Conservation (phyloP, 495 filamentous ascomycete genomes). For the Penicillium herquei region DNA sequence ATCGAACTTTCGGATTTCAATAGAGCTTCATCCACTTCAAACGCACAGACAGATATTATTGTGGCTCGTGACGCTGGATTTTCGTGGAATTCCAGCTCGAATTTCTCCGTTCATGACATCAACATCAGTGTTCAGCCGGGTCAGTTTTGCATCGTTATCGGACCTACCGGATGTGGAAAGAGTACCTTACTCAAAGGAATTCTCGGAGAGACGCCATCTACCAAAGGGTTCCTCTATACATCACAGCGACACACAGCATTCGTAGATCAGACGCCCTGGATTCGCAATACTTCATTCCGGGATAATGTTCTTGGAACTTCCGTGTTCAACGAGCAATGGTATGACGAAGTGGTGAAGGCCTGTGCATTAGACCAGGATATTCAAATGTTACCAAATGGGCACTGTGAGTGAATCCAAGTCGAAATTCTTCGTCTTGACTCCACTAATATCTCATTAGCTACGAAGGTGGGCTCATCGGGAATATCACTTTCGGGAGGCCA, state of each 20-base stretch:
- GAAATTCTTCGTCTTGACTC: neutral
- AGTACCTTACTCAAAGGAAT: constrained; percentile 49
- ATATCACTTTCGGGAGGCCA: constrained; percentile 39
- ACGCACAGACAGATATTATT: neutral
- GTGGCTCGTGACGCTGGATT: constrained; percentile 1
- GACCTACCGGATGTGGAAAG: constrained; percentile 49
- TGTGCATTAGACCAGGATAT: constrained; percentile 39
- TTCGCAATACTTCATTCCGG: constrained; percentile 39
- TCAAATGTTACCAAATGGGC: constrained; percentile 26
- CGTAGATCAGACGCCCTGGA: constrained; percentile 38
- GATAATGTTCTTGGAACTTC: constrained; percentile 34
- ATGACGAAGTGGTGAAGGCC: constrained; percentile 34
- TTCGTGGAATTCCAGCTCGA: neutral
- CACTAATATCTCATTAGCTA: neutral
- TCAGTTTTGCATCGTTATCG: constrained; percentile 12
- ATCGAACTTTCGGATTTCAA: neutral
- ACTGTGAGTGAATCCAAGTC: constrained; percentile 12
- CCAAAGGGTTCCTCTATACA: constrained; percentile 10
- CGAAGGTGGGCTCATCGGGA: constrained; percentile 31
- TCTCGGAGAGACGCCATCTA: constrained; percentile 45
- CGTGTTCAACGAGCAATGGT: constrained; percentile 33
- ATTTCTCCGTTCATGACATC: neutral
- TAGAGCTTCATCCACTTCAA: neutral
- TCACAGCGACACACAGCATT: constrained; percentile 28
- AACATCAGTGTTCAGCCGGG: neutral